These are phyloP conservation scores for Davidsoniella neocaledoniae DNA, from an alignment of 2,329 filamentous ascomycete genomes.

Conservation along the genomic window DNA sequence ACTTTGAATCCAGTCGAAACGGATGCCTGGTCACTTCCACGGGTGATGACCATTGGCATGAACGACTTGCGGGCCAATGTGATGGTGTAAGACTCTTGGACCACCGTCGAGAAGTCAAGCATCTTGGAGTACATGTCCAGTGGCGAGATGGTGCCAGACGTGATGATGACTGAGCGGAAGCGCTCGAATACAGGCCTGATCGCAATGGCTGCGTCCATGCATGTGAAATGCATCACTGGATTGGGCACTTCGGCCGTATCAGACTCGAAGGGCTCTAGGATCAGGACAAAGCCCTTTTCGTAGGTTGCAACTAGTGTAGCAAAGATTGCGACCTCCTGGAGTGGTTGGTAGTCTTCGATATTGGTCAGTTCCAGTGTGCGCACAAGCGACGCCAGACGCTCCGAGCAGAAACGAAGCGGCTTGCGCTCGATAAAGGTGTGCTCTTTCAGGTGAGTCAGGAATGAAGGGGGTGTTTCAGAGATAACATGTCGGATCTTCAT, in stretches of 20 bases:
- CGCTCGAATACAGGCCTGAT: constrained; percentile 96
- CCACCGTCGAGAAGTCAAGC: constrained; percentile 80
- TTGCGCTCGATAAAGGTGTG: constrained; percentile 97
- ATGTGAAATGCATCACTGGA: constrained; percentile 92
- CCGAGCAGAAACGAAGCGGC: constrained; percentile 82
- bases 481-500: constrained; percentile 98
- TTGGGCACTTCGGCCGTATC: constrained; percentile 92
- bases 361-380: constrained; percentile 90
- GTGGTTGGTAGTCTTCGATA: constrained; percentile 91
- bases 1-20: constrained; percentile 92
- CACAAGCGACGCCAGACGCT: constrained; percentile 84
- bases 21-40: constrained; percentile 82
- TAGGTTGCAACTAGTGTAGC: constrained; percentile 93
- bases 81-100: constrained; percentile 96
- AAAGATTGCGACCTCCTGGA: constrained; percentile 96
- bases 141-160: constrained; percentile 89
- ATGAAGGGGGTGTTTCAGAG: constrained; percentile 89
- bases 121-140: constrained; percentile 99
- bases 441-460: constrained; percentile 81
- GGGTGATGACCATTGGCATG: constrained; percentile 90
- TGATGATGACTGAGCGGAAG: constrained; percentile 96
- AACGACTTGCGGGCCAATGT: constrained; percentile 90
- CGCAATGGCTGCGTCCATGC: constrained; percentile 89
- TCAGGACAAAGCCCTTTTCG: constrained; percentile 87
- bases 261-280: constrained; percentile 93